Evolutionary conservation across 139 green algal genomes (phyloP), one percentile per base, ranked within the genome.

Genomic region (Chlorella sorokiniana): DNA sequence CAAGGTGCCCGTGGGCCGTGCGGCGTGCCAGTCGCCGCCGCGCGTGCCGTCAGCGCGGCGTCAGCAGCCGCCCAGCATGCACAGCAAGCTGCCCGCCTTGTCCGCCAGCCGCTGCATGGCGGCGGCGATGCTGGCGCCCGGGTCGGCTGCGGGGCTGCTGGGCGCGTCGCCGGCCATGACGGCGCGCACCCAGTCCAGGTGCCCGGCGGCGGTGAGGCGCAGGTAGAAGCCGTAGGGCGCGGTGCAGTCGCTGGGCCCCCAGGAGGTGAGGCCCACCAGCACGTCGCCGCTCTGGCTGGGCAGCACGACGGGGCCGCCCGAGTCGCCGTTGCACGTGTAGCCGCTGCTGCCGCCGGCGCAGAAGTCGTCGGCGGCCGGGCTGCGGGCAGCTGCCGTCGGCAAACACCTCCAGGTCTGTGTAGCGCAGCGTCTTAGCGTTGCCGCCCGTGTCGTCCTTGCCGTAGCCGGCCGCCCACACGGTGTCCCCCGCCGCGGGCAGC

Each of bases 271-370:
- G 69, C 69, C 69, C 1, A 76, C 69, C 5, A 61, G 41, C 69
- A 76, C 69, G 29, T 76, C 69, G 27, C 69, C 69, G 23, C 11
- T 42, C 41, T 37, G 27, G 42, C 23, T 59, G n/a, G 69, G 41
- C 9, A 40, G 42, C 29, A 62, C 42, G 10, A 76, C 27, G 27
- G 69, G 69, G 69, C 69, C 69, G 42, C 65, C 65, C 22, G 33
- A 48, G 65, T 72, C 65, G 65, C 65, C 69, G 22, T 76, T 27
- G 69, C 69, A 76, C 1, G 69, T 76, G 41, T 40, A 23, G 69
- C 69, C 69, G 14, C 27, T 45, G 42, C 29, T 37, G 18, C 69
- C 69, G 41, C 69, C 69, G 1, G 69, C 69, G 5, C 11, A 29
- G 29, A 76, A 61, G 29, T 76, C 27, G 42, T 76, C 69, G 4